A percentile compares a stretch with the other conserved stretches of the same genome.
Conservation (phyloP, 805 yeast species). For the Jamesozyma jinghongensis region DNA sequence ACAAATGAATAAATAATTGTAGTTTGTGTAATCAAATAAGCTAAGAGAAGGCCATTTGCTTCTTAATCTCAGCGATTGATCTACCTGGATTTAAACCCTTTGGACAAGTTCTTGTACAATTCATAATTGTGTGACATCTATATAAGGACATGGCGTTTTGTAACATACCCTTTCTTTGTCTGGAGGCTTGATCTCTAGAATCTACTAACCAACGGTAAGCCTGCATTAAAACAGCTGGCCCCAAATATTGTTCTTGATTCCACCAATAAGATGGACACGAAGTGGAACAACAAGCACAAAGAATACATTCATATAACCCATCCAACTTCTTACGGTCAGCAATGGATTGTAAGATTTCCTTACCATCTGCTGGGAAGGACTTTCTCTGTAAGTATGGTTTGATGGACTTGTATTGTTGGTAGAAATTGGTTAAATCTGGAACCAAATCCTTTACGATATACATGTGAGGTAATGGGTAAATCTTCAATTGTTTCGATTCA, state of each 20-base stretch:
- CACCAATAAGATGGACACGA: constrained; percentile 99
- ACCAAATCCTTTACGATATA: constrained; percentile 94
- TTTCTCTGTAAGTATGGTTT: constrained; percentile 90
- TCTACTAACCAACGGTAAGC: constrained; percentile 98
- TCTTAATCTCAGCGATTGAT: constrained; percentile 96
- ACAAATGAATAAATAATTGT: background rate
- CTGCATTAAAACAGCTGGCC: constrained; percentile 98
- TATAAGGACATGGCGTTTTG: constrained; percentile 96
- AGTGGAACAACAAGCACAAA: constrained; percentile 98
- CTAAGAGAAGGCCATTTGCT: constrained; percentile 60
- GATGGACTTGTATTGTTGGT: constrained; percentile 96
- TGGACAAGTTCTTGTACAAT: constrained; percentile 97
- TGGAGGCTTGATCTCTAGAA: constrained; percentile 87
- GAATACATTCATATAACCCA: constrained; percentile 93
- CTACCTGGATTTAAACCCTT: constrained; percentile 96
- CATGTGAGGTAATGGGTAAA: constrained; percentile 98
- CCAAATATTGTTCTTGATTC: constrained; percentile 97
- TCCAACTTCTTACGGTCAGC: constrained; percentile 94
- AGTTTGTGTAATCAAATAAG: background rate
- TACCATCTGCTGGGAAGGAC: constrained; percentile 74
- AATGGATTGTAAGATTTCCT: constrained; percentile 82
- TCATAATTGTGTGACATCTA: constrained; percentile 99
- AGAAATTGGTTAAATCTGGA: constrained; percentile 95
- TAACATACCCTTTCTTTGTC: constrained; percentile 73
- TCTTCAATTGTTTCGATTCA: constrained; percentile 62